Conservation (phyloP, 345 rosid genomes). For the Arabidopsis suecica region DNA sequence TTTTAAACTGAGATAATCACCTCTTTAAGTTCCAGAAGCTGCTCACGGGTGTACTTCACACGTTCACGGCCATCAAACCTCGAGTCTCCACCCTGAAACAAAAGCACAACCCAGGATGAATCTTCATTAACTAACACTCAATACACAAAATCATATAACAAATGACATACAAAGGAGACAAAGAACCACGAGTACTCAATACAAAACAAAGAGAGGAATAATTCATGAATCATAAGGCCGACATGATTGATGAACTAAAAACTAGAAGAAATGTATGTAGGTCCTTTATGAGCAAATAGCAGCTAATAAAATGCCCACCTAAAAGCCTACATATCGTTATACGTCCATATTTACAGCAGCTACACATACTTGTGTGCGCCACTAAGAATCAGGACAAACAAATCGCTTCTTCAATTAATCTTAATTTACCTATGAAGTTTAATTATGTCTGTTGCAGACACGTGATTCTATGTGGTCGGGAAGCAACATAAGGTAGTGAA, state of each 20-base stretch:
- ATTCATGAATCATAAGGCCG: not conserved
- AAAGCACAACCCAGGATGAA: slow-evolving; percentile 16
- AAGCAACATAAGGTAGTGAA: not conserved
- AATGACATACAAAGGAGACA: not conserved
- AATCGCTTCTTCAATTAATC: too few species aligned
- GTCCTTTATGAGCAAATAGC: slow-evolving; percentile 46
- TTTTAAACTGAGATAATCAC: slow-evolving; percentile 39
- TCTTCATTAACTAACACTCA: slow-evolving; percentile 6
- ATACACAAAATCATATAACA: not conserved
- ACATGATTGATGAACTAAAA: not conserved
- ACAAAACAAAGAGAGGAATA: slow-evolving; percentile 7
- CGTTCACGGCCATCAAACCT: slow-evolving; percentile 66
- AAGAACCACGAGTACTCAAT: not conserved
- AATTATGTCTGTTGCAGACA: slow-evolving; percentile 4
- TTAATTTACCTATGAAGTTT: slow-evolving; percentile 7
- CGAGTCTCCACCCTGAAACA: slow-evolving; percentile 51
- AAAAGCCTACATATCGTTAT: slow-evolving; percentile 31
- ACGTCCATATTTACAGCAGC: slow-evolving; percentile 49
- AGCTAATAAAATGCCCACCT: slow-evolving; percentile 46
- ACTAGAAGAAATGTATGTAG: slow-evolving; percentile 9
- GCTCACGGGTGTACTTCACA: slow-evolving; percentile 68
- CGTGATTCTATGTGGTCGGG: slow-evolving; percentile 6
- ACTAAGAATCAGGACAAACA: slow-evolving; percentile 52
- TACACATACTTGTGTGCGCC: slow-evolving; percentile 44
- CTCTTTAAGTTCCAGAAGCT: slow-evolving; percentile 70